A percentile compares a stretch with the other conserved stretches of the same genome.
These are phyloP conservation scores for Linderniella brevidens DNA, from an alignment of 257 asterid genomes.

Conservation along the genomic window DNA sequence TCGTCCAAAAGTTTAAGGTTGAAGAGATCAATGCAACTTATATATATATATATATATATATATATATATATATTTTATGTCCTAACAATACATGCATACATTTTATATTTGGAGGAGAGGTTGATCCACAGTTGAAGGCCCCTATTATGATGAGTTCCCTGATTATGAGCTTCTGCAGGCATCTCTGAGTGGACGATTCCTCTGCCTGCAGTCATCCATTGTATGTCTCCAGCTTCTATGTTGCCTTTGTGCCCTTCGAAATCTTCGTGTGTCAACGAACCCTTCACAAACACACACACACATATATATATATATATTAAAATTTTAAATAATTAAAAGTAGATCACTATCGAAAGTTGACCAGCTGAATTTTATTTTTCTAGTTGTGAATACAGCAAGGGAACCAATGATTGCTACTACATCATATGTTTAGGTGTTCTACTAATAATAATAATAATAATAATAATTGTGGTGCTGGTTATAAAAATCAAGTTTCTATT, in stretches of 20 bases:
- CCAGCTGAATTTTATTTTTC: no score
- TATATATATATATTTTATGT: no score
- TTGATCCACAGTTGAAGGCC: conserved; percentile 89
- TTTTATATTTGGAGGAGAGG: conserved; percentile 55
- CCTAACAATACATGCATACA: conserved; percentile 19
- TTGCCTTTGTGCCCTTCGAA: conserved; percentile 78
- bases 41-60: no score
- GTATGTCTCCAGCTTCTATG: conserved; percentile 69
- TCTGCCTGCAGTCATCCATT: conserved; percentile 97
- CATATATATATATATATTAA: not conserved
- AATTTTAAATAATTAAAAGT: not conserved
- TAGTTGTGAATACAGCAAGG: no score
- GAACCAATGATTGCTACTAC: no score
- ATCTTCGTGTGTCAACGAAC: conserved; percentile 64
- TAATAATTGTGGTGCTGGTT: no score
- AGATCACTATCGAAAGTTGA: no score
- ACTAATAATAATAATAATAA: no score
- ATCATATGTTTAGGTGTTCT: no score
- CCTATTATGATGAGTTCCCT: conserved; percentile 63
- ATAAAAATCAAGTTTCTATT: no score
- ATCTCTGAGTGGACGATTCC: conserved; percentile 94
- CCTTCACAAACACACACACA: conserved; percentile 32
- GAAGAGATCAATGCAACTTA: no score
- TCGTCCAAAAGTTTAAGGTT: no score
- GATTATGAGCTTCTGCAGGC: conserved; percentile 64